phyloP scores from a whole-genome alignment of 2,329 filamentous ascomycete genomes.

The Arthroderma sp. region DNA sequence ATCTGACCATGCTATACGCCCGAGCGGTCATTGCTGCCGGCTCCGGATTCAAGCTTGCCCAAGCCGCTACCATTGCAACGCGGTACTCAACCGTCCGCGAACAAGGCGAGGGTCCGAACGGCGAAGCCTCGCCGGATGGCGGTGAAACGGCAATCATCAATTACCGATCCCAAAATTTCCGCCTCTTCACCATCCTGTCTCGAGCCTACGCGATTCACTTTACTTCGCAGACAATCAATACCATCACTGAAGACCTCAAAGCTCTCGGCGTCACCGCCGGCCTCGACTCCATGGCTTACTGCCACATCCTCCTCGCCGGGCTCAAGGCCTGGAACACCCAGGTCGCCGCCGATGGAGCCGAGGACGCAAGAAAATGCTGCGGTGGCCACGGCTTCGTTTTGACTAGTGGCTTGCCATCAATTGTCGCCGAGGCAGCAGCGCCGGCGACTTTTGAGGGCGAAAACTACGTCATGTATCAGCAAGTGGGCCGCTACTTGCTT shows the following conservation, averaged over 20 bases:
- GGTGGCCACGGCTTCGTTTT: conserved; percentile 27
- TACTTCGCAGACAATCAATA: conserved; percentile 7
- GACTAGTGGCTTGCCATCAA: conserved; percentile 21
- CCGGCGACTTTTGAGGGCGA: conserved; percentile 27
- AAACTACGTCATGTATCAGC: conserved; percentile 30
- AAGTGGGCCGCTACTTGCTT: conserved; percentile 20
- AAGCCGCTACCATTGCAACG: conserved; percentile 22
- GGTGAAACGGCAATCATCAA: conserved; percentile 12
- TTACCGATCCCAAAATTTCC: conserved; percentile 17
- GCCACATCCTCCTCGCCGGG: conserved; percentile 17
- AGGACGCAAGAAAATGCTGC: conserved; percentile 24
- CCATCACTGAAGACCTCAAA: conserved; percentile 7
- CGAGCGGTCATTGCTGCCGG: conserved; percentile 16
- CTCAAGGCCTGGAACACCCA: conserved; percentile 18
- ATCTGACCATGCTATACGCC: conserved; percentile 21
- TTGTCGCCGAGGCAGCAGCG: conserved; percentile 16
- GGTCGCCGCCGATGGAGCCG: conserved; percentile 18
- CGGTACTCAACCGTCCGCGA: conserved; percentile 16
- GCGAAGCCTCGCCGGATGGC: conserved; percentile 5
- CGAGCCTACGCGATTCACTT: conserved; percentile 18
- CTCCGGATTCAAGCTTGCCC: conserved; percentile 17
- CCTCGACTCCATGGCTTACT: conserved; percentile 9
- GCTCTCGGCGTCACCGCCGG: conserved; percentile 4
- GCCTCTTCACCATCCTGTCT: conserved; percentile 15
- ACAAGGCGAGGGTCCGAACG: conserved; percentile 17